Conservation (phyloP, 164 flowering plant genomes). For the Magnolia kwangsiensis region DNA sequence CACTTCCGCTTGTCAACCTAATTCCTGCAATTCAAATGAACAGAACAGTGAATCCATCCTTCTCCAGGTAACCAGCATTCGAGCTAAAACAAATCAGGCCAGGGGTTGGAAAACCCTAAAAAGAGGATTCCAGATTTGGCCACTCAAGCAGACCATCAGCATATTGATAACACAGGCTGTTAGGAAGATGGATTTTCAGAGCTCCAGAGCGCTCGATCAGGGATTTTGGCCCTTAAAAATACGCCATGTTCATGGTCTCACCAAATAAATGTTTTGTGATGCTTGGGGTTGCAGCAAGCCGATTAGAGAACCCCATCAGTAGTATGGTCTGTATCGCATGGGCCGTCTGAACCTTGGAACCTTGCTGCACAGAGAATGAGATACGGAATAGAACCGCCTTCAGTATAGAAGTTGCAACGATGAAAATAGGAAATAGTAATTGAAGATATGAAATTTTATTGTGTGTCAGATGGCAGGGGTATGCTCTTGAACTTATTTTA, state of each 20-base stretch:
- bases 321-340: constrained; percentile 69
- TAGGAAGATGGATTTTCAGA: neutral
- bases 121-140: neutral
- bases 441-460: neutral
- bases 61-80: neutral
- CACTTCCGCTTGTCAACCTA: neutral
- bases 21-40: neutral
- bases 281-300: constrained; percentile 7
- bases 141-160: neutral
- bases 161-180: neutral
- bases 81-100: neutral
- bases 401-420: neutral
- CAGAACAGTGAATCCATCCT: neutral
- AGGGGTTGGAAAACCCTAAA: neutral
- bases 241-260: neutral
- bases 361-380: constrained; percentile 38
- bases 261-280: neutral
- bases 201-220: neutral
- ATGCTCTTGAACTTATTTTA: neutral
- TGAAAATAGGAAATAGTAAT: too few species aligned
- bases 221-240: neutral
- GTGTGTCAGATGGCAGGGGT: neutral
- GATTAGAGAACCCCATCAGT: constrained; percentile 14
- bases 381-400: neutral
- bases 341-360: constrained; percentile 72